Evolutionary conservation across 257 asterid species (phyloP).

Genomic region (Eustoma russellianum): DNA sequence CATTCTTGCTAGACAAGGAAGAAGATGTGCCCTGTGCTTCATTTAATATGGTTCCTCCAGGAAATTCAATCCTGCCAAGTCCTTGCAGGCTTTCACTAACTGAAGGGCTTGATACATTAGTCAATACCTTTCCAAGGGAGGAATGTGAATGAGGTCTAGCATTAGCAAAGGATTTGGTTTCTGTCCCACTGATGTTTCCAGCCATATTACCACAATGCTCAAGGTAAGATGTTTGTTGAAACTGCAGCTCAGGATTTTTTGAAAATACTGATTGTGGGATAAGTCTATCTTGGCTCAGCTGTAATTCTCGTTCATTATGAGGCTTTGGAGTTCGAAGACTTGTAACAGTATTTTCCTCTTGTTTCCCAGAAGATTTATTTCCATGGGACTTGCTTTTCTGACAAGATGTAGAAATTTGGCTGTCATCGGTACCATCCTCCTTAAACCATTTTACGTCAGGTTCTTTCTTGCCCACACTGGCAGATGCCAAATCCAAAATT

Average conservation of each 20-base stretch:
- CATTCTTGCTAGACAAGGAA: conserved; percentile 24
- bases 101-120: conserved; percentile 32
- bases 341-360: conserved; percentile 21
- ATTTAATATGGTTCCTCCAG: conserved; percentile 22
- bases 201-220: conserved; percentile 12
- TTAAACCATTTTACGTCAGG: conserved; percentile 19
- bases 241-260: conserved; percentile 9
- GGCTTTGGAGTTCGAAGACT: conserved; percentile 22
- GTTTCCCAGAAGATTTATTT: conserved; percentile 17
- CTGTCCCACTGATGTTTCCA: conserved; percentile 11
- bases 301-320: conserved; percentile 22
- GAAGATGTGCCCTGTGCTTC: conserved; percentile 27
- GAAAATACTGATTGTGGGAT: conserved; percentile 6
- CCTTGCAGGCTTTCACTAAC: conserved; percentile 16
- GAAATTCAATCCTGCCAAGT: conserved; percentile 23
- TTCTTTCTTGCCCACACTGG: conserved; percentile 16
- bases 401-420: conserved; percentile 19
- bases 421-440: conserved; percentile 16
- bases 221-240: conserved; percentile 12
- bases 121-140: conserved; percentile 22
- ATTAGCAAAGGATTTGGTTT: conserved; percentile 25
- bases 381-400: conserved; percentile 20
- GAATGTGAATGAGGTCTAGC: conserved; percentile 27
- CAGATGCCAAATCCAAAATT: conserved; percentile 17
- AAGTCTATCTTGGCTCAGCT: conserved; percentile 20